Percentiles rank a stretch among this genome's conserved stretches.
phyloP scores from a whole-genome alignment of 768 basidiomycete genomes.

The Xerocomus potaroensis region DNA sequence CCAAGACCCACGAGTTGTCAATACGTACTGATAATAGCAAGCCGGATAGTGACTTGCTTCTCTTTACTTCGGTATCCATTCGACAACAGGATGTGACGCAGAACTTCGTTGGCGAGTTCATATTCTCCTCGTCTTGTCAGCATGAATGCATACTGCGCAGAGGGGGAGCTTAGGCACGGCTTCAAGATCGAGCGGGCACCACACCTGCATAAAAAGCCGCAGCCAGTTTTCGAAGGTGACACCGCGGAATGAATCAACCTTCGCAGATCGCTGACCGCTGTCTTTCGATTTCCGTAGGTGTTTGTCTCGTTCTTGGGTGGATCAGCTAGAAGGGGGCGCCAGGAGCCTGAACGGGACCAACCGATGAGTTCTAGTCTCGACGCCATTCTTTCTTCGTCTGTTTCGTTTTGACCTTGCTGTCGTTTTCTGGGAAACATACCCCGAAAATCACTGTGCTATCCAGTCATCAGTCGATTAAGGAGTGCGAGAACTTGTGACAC shows the following conservation, averaged over 20 bases:
- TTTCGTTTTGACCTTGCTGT: slow-evolving; percentile 43
- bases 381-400: slow-evolving; percentile 67
- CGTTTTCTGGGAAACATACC: slow-evolving; percentile 62
- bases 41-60: slow-evolving; percentile 65
- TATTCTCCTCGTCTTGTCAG: slow-evolving; percentile 60
- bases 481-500: too few species aligned
- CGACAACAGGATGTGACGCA: slow-evolving; percentile 71
- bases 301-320: slow-evolving; percentile 53
- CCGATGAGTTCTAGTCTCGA: slow-evolving; percentile 73
- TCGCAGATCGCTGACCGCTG: slow-evolving; percentile 37
- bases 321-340: neutral
- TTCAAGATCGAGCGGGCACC: neutral
- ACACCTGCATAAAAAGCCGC: slow-evolving; percentile 77
- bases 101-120: slow-evolving; percentile 66
- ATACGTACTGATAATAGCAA: slow-evolving; percentile 67
- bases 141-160: slow-evolving; percentile 65
- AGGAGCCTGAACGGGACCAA: slow-evolving; percentile 26
- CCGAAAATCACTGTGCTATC: slow-evolving; percentile 52
- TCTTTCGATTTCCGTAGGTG: slow-evolving; percentile 45
- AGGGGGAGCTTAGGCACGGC: slow-evolving; percentile 6
- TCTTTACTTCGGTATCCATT: slow-evolving; percentile 63
- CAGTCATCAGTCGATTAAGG: neutral
- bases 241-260: slow-evolving; percentile 72
- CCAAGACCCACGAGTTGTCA: neutral
- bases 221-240: slow-evolving; percentile 85